These are phyloP conservation scores for Rhodofomes roseus DNA, from an alignment of 1,284 basidiomycete species.

Conservation along the genomic window DNA sequence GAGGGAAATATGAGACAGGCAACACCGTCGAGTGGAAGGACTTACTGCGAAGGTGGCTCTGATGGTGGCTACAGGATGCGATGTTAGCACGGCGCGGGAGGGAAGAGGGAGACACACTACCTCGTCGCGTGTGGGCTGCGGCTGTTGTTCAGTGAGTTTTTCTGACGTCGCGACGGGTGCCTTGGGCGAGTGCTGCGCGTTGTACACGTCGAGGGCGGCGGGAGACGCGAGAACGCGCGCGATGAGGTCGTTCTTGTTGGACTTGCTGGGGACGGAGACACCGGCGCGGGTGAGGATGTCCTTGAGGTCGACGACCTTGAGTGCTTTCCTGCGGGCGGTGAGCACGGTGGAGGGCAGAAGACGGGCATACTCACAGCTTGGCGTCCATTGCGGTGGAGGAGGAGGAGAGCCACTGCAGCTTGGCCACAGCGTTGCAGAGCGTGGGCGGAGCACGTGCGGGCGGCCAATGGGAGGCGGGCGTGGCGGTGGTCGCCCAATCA, in stretches of 20 bases:
- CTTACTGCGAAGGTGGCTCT: neutral
- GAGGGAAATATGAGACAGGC: no score
- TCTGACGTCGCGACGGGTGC: conserved; percentile 18
- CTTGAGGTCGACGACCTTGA: conserved; percentile 72
- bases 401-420: conserved; percentile 10
- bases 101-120: neutral
- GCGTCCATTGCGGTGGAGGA: conserved; percentile 41
- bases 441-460: conserved; percentile 13
- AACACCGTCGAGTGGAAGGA: neutral
- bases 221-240: conserved; percentile 51
- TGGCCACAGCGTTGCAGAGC: neutral
- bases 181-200: conserved; percentile 29
- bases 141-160: neutral
- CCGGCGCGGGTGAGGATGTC: conserved; percentile 53
- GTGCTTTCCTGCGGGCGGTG: conserved; percentile 40
- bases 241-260: conserved; percentile 67
- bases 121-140: neutral
- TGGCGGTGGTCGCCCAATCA: conserved; percentile 20
- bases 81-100: neutral
- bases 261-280: conserved; percentile 46
- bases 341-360: conserved; percentile 9
- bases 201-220: conserved; percentile 48
- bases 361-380: conserved; percentile 35
- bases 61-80: neutral
- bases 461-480: conserved; percentile 11